A percentile compares a stretch with the other conserved stretches of the same genome.
Evolutionary conservation across 163 green algal genomes (phyloP).

Genomic region (Scenedesmus sp.): DNA sequence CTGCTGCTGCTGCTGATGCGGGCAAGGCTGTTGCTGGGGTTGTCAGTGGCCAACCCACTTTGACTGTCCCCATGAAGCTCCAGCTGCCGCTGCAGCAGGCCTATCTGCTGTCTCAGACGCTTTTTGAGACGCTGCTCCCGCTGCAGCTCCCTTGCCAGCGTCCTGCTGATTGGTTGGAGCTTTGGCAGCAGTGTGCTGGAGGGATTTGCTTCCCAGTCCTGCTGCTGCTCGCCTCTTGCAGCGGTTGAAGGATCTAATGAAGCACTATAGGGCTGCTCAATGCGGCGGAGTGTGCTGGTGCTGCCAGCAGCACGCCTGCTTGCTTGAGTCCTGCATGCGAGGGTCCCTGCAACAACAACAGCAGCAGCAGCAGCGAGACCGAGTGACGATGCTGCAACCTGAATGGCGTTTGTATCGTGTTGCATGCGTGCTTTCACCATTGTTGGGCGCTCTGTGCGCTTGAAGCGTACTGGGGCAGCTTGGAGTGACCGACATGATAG

Average conservation of each 20-base stretch:
- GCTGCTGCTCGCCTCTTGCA: background rate
- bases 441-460: background rate
- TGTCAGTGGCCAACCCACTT: background rate
- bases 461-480: background rate
- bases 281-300: background rate
- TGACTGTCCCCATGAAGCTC: background rate
- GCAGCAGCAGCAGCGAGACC: background rate
- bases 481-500: background rate
- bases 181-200: background rate
- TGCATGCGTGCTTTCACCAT: background rate
- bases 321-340: background rate
- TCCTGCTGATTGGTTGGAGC: conserved; percentile 47
- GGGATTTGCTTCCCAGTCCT: background rate
- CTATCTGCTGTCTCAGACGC: conserved; percentile 11
- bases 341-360: conserved; percentile 39
- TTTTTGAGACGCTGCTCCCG: conserved; percentile 7
- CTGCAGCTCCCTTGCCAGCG: conserved; percentile 18
- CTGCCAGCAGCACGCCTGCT: background rate
- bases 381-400: background rate
- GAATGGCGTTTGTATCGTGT: background rate
- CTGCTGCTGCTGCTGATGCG: background rate
- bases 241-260: background rate
- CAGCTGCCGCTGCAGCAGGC: conserved; percentile 25
- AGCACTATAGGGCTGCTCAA: background rate
- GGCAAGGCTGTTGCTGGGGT: background rate